Conservation (phyloP, 2,329 filamentous ascomycete species). For the Epichloe gansuensis region DNA sequence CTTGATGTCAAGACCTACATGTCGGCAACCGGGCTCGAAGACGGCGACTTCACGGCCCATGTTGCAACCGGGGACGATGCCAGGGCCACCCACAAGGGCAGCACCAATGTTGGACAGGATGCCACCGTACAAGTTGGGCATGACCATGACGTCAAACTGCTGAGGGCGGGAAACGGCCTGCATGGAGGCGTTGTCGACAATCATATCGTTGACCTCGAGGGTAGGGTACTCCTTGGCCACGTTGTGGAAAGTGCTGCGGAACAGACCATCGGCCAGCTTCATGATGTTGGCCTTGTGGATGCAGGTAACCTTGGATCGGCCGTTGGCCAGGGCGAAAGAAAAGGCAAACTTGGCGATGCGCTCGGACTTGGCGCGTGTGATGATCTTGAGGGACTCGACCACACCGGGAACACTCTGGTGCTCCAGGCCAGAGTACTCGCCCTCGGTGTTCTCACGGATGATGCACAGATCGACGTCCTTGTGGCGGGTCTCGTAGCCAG, state of each 20-base stretch:
- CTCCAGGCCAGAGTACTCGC: slow-evolving; percentile 97
- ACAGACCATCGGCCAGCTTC: slow-evolving; percentile 98
- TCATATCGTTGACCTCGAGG: slow-evolving; percentile 96
- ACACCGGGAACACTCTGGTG: slow-evolving; percentile 95
- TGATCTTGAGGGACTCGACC: slow-evolving; percentile 99
- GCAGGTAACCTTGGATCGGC: slow-evolving; percentile 97
- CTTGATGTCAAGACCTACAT: slow-evolving; percentile 99
- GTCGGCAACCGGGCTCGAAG: slow-evolving; percentile 97
- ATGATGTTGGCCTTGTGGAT: slow-evolving; percentile 99
- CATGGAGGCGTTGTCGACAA: slow-evolving; percentile 99
- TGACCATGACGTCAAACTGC: slow-evolving; percentile 99
- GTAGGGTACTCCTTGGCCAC: slow-evolving; percentile 92
- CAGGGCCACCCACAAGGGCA: slow-evolving; percentile 89
- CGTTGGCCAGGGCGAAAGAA: slow-evolving; percentile 94
- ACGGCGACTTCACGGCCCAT: slow-evolving; percentile 98
- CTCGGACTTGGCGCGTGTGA: slow-evolving; percentile 97
- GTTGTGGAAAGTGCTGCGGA: slow-evolving; percentile 93
- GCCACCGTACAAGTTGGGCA: slow-evolving; percentile 98
- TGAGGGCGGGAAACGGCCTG: slow-evolving; percentile 92
- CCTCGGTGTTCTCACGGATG: slow-evolving; percentile 99
- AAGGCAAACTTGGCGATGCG: slow-evolving; percentile 99
- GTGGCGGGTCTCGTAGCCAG: slow-evolving; percentile 94
- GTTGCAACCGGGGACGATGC: slow-evolving; percentile 96
- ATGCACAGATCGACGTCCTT: slow-evolving; percentile 96
- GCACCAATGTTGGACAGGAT: slow-evolving; percentile 98